Evolutionary conservation across 108 stramenopile species (phyloP).

Genomic region (Skeletonema menzelii): DNA sequence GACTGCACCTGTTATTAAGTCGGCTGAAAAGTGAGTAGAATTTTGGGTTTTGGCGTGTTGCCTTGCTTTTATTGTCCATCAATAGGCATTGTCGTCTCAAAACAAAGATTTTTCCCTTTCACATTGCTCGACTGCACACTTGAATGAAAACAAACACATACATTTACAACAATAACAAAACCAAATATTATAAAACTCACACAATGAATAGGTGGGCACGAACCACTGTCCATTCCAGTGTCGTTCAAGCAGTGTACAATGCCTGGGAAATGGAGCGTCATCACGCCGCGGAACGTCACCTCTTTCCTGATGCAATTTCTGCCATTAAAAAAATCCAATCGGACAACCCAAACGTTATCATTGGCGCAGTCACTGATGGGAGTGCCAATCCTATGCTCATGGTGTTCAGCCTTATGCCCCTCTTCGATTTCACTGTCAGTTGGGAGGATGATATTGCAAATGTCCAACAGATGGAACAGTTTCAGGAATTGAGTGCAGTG

Average conservation of each 20-base stretch:
- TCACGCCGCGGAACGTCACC: constrained; percentile 85
- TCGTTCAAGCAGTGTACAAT: constrained; percentile 81
- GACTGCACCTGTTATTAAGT: constrained; percentile 61
- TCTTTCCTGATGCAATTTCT: constrained; percentile 77
- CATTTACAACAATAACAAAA: not conserved
- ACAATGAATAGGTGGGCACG: constrained; percentile 65
- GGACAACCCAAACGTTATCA: constrained; percentile 81
- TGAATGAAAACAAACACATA: not conserved
- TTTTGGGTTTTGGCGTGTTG: too few species aligned
- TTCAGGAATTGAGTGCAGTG: constrained; percentile 73
- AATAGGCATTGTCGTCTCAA: not conserved
- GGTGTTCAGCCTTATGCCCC: constrained; percentile 84
- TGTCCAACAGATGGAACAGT: constrained; percentile 57
- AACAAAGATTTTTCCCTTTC: too few species aligned
- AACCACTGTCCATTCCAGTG: constrained; percentile 65
- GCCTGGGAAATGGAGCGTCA: constrained; percentile 93
- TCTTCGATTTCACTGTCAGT: constrained; percentile 84
- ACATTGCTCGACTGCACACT: too few species aligned
- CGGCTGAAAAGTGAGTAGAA: constrained; percentile 70
- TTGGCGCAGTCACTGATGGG: constrained; percentile 90
- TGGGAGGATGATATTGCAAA: constrained; percentile 83
- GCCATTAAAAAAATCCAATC: constrained; percentile 76
- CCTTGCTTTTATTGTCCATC: not conserved
- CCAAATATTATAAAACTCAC: not conserved
- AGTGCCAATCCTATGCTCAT: constrained; percentile 86